Conservation (phyloP, 345 rosid species). For the Eutrema heterophyllum region DNA sequence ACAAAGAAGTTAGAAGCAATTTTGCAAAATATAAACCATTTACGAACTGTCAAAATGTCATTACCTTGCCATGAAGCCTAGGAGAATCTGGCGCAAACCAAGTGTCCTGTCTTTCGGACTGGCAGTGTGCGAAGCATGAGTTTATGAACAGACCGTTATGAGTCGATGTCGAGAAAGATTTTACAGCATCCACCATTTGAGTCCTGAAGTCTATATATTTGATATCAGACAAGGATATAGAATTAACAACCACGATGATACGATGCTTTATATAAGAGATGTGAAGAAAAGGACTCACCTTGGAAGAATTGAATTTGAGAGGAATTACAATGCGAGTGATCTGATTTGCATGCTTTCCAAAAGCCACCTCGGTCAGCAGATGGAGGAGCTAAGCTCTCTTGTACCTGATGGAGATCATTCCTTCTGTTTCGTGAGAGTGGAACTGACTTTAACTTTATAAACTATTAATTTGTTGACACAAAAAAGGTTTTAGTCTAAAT, state of each 20-base stretch:
- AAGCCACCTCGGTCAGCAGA: slow-evolving; percentile 65
- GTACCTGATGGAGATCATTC: slow-evolving; percentile 39
- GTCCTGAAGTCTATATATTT: slow-evolving; percentile 62
- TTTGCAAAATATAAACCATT: too few relatives aligned
- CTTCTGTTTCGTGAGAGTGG: not conserved
- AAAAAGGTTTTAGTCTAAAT: too few relatives aligned
- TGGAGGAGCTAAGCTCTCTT: slow-evolving; percentile 63
- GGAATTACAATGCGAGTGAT: slow-evolving; percentile 55
- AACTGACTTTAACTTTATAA: too few relatives aligned
- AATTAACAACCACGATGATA: not conserved
- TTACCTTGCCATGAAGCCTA: too few relatives aligned
- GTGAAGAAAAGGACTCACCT: slow-evolving; percentile 36
- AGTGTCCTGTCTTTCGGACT: too few relatives aligned
- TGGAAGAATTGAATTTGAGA: slow-evolving; percentile 66
- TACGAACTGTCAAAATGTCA: too few relatives aligned
- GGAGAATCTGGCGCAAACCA: too few relatives aligned
- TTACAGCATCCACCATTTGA: slow-evolving; percentile 59
- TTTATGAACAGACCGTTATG: too few relatives aligned
- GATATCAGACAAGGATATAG: slow-evolving; percentile 4
- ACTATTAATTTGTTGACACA: too few relatives aligned
- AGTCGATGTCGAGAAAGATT: too few relatives aligned
- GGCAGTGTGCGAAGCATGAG: too few relatives aligned
- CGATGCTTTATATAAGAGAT: not conserved
- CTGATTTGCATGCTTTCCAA: slow-evolving; percentile 57
- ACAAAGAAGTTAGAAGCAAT: too few relatives aligned